Evolutionary conservation across 164 flowering plant genomes (phyloP).

Genomic region (Vitis rotundifolia): DNA sequence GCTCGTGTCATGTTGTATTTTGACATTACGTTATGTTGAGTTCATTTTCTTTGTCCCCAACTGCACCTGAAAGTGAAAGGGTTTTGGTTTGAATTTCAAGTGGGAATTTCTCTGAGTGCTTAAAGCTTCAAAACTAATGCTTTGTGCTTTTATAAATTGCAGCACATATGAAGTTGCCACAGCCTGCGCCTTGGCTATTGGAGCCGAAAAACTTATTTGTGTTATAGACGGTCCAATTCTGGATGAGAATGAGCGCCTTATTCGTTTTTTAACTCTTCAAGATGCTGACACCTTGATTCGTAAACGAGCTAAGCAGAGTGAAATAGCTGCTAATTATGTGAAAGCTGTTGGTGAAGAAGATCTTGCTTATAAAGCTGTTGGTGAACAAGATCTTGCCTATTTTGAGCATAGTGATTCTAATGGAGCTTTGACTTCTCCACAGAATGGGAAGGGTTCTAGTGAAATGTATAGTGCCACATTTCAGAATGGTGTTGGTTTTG

Average conservation of each 20-base stretch:
- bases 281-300: conserved; percentile 89
- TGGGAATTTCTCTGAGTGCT: background rate
- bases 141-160: conserved; percentile 26
- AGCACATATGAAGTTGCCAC: conserved; percentile 99
- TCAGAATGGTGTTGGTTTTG: conserved; percentile 95
- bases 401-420: conserved; percentile 25
- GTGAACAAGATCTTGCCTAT: conserved; percentile 40
- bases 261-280: conserved; percentile 78
- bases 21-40: background rate
- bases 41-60: background rate
- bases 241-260: conserved; percentile 77
- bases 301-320: conserved; percentile 83
- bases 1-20: background rate
- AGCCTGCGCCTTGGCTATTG: conserved; percentile 93
- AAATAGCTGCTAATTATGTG: conserved; percentile 92
- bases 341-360: conserved; percentile 75
- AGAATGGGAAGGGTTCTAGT: conserved; percentile 36
- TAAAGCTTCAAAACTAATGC: background rate
- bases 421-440: conserved; percentile 25
- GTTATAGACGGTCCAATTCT: conserved; percentile 88
- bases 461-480: conserved; percentile 49
- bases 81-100: background rate
- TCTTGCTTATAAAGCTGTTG: conserved; percentile 63
- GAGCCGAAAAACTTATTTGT: conserved; percentile 96
- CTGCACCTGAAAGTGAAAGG: background rate